A percentile compares a stretch with the other conserved stretches of the same genome.
These are phyloP conservation scores for Rhododendron molle DNA, from an alignment of 148 eudicot genomes.

Conservation along the genomic window DNA sequence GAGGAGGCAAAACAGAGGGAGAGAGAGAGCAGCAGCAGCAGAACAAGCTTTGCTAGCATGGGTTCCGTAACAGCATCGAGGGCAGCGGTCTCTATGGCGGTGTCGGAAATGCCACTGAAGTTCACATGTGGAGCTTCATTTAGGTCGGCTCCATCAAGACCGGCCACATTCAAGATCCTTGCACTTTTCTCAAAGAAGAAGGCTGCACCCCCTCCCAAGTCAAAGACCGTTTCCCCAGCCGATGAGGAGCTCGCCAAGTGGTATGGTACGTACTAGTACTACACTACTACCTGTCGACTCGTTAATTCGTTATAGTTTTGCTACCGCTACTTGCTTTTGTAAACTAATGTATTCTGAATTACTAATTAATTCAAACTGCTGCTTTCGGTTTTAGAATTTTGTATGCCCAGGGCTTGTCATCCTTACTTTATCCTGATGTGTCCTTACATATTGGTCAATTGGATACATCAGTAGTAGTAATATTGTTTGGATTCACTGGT, in stretches of 20 bases:
- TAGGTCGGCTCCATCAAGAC: slow-evolving; percentile 28
- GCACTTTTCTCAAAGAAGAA: slow-evolving; percentile 70
- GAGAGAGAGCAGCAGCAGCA: not conserved
- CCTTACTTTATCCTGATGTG: not conserved
- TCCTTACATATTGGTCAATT: not conserved
- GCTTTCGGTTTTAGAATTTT: not conserved
- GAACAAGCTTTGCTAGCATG: slow-evolving; percentile 23
- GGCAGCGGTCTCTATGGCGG: slow-evolving; percentile 54
- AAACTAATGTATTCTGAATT: not conserved
- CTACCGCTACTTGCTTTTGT: not conserved
- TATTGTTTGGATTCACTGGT: no score
- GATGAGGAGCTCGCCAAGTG: slow-evolving; percentile 90
- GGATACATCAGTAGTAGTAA: not conserved
- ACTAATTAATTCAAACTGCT: not conserved
- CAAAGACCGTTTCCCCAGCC: slow-evolving; percentile 44
- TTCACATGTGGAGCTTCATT: slow-evolving; percentile 29
- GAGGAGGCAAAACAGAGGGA: no score
- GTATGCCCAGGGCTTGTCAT: not conserved
- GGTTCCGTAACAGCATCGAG: slow-evolving; percentile 68
- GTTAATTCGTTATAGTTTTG: not conserved
- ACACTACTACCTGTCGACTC: not conserved
- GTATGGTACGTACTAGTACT: slow-evolving; percentile 52
- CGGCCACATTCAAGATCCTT: slow-evolving; percentile 44
- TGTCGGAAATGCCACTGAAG: slow-evolving; percentile 54
- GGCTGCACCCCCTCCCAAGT: slow-evolving; percentile 46